A percentile compares a stretch with the other conserved stretches of the same genome.
Conservation (phyloP, 2,329 filamentous ascomycete genomes). For the Epichloe uncinata region DNA sequence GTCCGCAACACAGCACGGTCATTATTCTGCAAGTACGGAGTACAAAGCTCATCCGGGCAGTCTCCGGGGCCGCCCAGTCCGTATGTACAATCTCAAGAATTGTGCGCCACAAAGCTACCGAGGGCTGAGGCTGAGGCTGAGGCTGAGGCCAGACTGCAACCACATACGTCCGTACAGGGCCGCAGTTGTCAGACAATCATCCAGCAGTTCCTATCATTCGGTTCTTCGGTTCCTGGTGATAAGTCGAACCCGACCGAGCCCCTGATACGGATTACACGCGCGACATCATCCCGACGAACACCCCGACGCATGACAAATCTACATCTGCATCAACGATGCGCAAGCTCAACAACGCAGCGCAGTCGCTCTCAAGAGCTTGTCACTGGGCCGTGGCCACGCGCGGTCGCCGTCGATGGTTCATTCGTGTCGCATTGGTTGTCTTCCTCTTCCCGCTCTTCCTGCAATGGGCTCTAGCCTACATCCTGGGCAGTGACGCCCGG, state of each 20-base stretch:
- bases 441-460: conserved; percentile 17
- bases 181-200: too few species aligned
- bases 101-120: background rate
- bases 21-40: background rate
- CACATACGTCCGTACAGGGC: too few species aligned
- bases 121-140: background rate
- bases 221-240: background rate
- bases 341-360: conserved; percentile 4
- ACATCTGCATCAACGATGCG: conserved; percentile 1
- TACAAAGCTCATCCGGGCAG: background rate
- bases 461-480: conserved; percentile 23
- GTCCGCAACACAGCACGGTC: background rate
- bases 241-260: too few species aligned
- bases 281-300: background rate
- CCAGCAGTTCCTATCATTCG: background rate
- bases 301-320: background rate
- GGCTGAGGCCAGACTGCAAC: too few species aligned
- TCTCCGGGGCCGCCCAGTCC: background rate
- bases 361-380: conserved; percentile 5
- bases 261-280: too few species aligned
- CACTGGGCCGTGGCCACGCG: conserved; percentile 10
- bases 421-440: conserved; percentile 7
- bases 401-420: conserved; percentile 8
- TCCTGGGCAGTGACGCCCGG: conserved; percentile 21
- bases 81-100: too few species aligned